Conservation (phyloP, 495 filamentous ascomycete genomes). For the Hyphodiscus hymeniophilus region DNA sequence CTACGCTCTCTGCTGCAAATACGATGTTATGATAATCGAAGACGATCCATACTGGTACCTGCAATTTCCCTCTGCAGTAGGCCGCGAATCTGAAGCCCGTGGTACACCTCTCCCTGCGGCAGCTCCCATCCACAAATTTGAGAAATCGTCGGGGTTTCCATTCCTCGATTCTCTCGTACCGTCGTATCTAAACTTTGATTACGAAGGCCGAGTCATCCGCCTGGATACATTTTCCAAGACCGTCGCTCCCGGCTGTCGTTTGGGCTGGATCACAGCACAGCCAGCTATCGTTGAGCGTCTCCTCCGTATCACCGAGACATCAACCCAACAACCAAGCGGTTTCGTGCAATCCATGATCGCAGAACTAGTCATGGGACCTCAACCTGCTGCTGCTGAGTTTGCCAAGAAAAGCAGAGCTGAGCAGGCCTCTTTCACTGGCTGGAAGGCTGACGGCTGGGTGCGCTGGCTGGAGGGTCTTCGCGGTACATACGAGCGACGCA, state of each 20-base stretch:
- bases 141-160: conserved; percentile 60
- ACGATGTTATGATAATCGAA: conserved; percentile 88
- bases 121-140: conserved; percentile 14
- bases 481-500: conserved; percentile 72
- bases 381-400: conserved; percentile 30
- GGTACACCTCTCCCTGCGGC: conserved; percentile 9
- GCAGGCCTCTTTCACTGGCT: conserved; percentile 38
- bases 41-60: conserved; percentile 97
- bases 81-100: conserved; percentile 29
- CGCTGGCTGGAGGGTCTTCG: conserved; percentile 80
- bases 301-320: conserved; percentile 60
- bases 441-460: conserved; percentile 82
- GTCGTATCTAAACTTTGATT: conserved; percentile 62
- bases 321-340: conserved; percentile 76
- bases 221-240: conserved; percentile 80
- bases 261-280: conserved; percentile 81
- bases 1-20: conserved; percentile 71
- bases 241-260: conserved; percentile 68
- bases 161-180: conserved; percentile 84
- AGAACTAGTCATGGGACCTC: conserved; percentile 65
- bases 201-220: conserved; percentile 78
- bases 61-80: conserved; percentile 66
- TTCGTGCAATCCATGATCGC: conserved; percentile 81
- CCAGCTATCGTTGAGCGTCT: conserved; percentile 68
- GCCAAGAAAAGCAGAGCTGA: conserved; percentile 22